Conservation (phyloP, 371 early-diverging fungal species). For the Mucor plumbeus region DNA sequence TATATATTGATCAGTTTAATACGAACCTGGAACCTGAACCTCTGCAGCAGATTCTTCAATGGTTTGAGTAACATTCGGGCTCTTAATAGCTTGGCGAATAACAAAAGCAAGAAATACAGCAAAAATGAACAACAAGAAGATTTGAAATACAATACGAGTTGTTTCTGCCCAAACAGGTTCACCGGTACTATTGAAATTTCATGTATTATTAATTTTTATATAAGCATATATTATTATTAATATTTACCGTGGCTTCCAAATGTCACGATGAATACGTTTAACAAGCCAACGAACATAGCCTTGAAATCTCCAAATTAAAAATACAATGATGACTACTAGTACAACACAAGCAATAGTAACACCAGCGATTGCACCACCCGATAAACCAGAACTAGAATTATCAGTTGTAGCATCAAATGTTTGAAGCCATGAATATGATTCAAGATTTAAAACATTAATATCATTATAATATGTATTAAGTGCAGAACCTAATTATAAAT, state of each 20-base stretch:
- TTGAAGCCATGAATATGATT: slow-evolving; percentile 38
- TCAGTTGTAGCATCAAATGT: slow-evolving; percentile 16
- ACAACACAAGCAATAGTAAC: slow-evolving; percentile 44
- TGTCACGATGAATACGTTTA: slow-evolving; percentile 43
- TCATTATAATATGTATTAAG: slow-evolving; percentile 47
- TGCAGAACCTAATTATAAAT: slow-evolving; percentile 33
- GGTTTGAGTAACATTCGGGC: slow-evolving; percentile 49
- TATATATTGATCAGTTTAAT: neutral
- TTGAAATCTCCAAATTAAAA: slow-evolving; percentile 53
- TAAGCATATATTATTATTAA: no score
- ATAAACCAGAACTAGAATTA: slow-evolving; percentile 15
- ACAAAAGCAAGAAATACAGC: slow-evolving; percentile 46
- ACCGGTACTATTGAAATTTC: slow-evolving; percentile 37
- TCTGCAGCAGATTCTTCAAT: slow-evolving; percentile 38
- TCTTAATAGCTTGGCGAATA: slow-evolving; percentile 48
- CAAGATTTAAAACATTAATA: slow-evolving; percentile 43
- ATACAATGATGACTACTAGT: slow-evolving; percentile 35
- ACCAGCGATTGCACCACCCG: slow-evolving; percentile 51
- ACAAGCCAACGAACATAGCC: slow-evolving; percentile 43
- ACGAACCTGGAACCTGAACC: slow-evolving; percentile 41
- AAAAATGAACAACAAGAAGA: slow-evolving; percentile 49
- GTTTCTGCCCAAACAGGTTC: slow-evolving; percentile 60
- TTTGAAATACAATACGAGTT: slow-evolving; percentile 44
- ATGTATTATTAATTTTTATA: neutral
- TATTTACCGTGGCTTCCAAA: slow-evolving; percentile 42